Base-by-base conservation (phyloP, 352 stramenopile species). In the Phytophthora litchii region DNA sequence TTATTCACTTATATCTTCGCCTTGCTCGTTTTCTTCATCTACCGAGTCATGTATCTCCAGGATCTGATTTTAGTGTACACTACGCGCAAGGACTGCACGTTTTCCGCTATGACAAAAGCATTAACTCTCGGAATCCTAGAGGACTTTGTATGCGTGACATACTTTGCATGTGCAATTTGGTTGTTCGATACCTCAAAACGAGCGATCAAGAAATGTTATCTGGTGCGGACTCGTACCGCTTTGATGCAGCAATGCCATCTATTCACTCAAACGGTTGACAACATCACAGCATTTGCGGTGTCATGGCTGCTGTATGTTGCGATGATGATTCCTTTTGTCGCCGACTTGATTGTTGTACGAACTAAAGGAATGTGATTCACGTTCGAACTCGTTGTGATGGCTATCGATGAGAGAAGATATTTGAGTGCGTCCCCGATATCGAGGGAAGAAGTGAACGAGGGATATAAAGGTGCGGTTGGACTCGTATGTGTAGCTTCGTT, bases 341-440 rank as follows among this genome's bases (percentile, higher is more conserved):
- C 68, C 5, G 72, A 83, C 37, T 48, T 68, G 41, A 21, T 76
- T 23, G 34, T 81, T 16, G 35, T 80, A 19, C 64, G 62, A 3
- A 60, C 61, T 1, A 60, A 60, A 7, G 35, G 67, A 11, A 69
- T 70, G 45, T 60, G 72, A 14, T 75, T 82, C 44, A 74, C 66
- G 25, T 72, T 71, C n/a, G 72, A 80, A 3, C 68, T 79, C 25
- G 56, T 80, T 23, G 34, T 34, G 2, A 67, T 63, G 46, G 76
- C 71, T 29, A 49, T 68, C 11, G 64, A 69, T n/a, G 67, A 72
- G 36, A 61, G 67, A 21, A 53, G 60, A 16, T 50, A 61, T 4
- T 40, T 60, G 11, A 51, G 36, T 17, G 51, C 40, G 3, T 19
- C 79, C 27, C 45, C 64, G 6, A 61, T 86, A 11, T 69, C 72